Percentiles rank a stretch among this genome's conserved stretches.
Evolutionary conservation across 345 rosid species (phyloP).

Genomic region (Psidium guajava): DNA sequence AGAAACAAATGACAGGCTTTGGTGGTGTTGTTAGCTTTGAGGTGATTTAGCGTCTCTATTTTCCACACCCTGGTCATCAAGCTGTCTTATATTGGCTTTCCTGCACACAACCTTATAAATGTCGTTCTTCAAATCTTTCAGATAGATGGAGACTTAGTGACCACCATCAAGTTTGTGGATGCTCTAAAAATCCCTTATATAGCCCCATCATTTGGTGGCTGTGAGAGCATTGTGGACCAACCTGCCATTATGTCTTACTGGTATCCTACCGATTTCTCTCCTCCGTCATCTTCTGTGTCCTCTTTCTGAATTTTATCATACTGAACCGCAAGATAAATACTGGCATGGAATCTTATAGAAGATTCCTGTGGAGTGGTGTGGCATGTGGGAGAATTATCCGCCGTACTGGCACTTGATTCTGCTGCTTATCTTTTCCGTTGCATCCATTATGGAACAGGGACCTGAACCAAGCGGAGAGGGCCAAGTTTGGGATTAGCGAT

Average conservation of each 20-base stretch:
- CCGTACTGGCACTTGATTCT: not conserved
- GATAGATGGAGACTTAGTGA: constrained; percentile 73
- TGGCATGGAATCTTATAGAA: not conserved
- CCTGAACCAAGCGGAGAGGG: constrained; percentile 64
- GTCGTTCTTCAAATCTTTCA: constrained; percentile 8
- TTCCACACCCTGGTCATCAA: not conserved
- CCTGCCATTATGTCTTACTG: constrained; percentile 99
- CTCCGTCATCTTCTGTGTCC: not conserved
- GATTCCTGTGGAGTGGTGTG: not conserved
- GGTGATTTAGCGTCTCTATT: constrained; percentile 25
- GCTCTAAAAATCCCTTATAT: constrained; percentile 89
- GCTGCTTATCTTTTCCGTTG: not conserved
- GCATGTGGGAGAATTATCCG: not conserved
- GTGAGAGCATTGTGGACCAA: constrained; percentile 97
- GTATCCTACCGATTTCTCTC: constrained; percentile 17
- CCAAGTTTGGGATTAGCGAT: constrained; percentile 71
- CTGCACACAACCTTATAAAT: not conserved
- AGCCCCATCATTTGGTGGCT: constrained; percentile 97
- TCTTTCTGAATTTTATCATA: not conserved
- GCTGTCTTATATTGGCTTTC: not conserved
- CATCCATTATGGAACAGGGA: constrained; percentile 43
- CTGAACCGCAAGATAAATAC: not conserved
- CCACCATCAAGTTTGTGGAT: constrained; percentile 74
- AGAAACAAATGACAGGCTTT: constrained; percentile 92
- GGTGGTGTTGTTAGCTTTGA: constrained; percentile 99